These are phyloP conservation scores for Aureobasidium sp. DNA, from an alignment of 2,329 filamentous ascomycete species.

Conservation along the genomic window DNA sequence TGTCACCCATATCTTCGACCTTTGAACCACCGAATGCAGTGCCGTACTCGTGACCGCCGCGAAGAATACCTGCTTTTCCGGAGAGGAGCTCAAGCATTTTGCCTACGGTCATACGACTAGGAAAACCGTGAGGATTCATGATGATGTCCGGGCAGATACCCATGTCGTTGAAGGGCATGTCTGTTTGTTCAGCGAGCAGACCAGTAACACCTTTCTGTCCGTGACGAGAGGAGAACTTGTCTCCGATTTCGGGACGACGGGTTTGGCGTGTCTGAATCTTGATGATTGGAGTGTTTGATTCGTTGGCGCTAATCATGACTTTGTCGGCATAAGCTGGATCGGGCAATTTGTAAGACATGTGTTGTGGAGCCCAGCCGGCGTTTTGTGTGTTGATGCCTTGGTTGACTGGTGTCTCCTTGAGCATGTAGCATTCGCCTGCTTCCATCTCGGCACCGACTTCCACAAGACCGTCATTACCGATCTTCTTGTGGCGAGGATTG, in stretches of 20 bases:
- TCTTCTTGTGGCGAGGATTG: slow-evolving; percentile 53
- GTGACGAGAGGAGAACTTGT: slow-evolving; percentile 98
- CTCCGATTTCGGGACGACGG: slow-evolving; percentile 84
- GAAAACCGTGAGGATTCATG: slow-evolving; percentile 99
- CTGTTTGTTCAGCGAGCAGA: slow-evolving; percentile 92
- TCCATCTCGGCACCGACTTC: slow-evolving; percentile 76
- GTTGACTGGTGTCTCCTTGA: slow-evolving; percentile 80
- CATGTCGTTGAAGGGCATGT: slow-evolving; percentile 89
- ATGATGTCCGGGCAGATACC: slow-evolving; percentile 97
- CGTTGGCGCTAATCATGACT: slow-evolving; percentile 85
- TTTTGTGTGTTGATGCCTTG: slow-evolving; percentile 59
- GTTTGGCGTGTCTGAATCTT: slow-evolving; percentile 97
- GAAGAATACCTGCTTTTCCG: slow-evolving; percentile 84
- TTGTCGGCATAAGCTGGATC: slow-evolving; percentile 92
- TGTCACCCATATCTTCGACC: slow-evolving; percentile 80
- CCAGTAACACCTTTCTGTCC: slow-evolving; percentile 97
- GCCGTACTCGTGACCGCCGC: slow-evolving; percentile 82
- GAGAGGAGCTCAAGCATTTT: slow-evolving; percentile 94
- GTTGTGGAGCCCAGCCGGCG: slow-evolving; percentile 18
- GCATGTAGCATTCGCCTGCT: slow-evolving; percentile 77
- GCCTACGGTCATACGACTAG: slow-evolving; percentile 97
- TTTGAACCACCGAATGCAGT: slow-evolving; percentile 78
- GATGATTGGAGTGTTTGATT: slow-evolving; percentile 77
- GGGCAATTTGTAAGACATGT: slow-evolving; percentile 50
- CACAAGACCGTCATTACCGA: slow-evolving; percentile 83